Percentiles rank a stretch among this genome's conserved stretches.
These are phyloP conservation scores for Davidsoniella neocaledoniae DNA, from an alignment of 2,329 filamentous ascomycete genomes.

Conservation along the genomic window DNA sequence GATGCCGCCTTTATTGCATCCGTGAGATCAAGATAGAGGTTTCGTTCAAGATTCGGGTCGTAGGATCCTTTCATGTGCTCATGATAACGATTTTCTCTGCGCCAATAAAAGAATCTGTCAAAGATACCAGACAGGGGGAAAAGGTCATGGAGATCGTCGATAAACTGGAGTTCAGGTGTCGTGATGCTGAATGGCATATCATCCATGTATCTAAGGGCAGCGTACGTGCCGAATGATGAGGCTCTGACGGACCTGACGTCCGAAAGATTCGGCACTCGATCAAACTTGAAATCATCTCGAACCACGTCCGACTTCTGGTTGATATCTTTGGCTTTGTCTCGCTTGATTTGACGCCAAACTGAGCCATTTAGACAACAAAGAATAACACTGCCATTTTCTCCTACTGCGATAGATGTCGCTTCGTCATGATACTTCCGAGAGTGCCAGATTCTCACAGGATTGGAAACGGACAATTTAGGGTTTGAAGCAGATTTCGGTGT, in stretches of 20 bases:
- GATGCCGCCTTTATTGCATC: slow-evolving; percentile 17
- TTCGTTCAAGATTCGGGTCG: too few species aligned
- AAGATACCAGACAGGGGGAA: too few species aligned
- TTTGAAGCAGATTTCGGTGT: slow-evolving; percentile 77
- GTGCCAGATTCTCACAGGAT: slow-evolving; percentile 73
- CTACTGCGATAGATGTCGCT: slow-evolving; percentile 70
- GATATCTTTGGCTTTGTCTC: slow-evolving; percentile 61
- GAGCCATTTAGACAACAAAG: slow-evolving; percentile 83
- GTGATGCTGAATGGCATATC: too few species aligned
- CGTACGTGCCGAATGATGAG: slow-evolving; percentile 79
- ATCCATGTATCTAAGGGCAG: slow-evolving; percentile 44
- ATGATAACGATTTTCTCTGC: too few species aligned
- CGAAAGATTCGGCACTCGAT: slow-evolving; percentile 74
- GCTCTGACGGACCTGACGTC: slow-evolving; percentile 71
- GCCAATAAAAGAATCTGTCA: too few species aligned
- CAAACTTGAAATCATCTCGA: slow-evolving; percentile 87
- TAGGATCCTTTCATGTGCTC: too few species aligned
- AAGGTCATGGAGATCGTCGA: too few species aligned
- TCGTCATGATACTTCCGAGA: slow-evolving; percentile 57
- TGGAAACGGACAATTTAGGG: slow-evolving; percentile 65
- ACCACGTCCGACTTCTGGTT: slow-evolving; percentile 36
- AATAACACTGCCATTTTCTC: slow-evolving; percentile 87
- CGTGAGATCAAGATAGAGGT: too few species aligned
- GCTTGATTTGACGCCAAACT: slow-evolving; percentile 77
- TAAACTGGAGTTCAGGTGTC: too few species aligned